Evolutionary conservation across 371 early-diverging fungal species (phyloP).

Genomic region (Nematocida sp.): DNA sequence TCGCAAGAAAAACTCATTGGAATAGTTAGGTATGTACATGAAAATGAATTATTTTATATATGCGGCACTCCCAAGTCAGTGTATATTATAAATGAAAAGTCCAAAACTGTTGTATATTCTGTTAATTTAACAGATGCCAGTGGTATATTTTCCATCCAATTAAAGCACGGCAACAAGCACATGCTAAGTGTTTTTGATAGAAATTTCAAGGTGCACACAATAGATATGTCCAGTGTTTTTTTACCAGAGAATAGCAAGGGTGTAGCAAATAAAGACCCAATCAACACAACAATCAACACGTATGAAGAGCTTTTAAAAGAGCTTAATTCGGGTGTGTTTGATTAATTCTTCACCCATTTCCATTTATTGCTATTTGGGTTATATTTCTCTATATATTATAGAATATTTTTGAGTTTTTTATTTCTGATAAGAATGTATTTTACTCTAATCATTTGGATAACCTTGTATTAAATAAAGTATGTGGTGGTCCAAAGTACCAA

Average conservation of each 20-base stretch:
- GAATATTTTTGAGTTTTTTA: too few relatives aligned
- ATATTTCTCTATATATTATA: too few relatives aligned
- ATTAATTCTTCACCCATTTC: background rate
- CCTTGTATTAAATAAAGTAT: too few relatives aligned
- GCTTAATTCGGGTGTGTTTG: constrained; percentile 9
- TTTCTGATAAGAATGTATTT: too few relatives aligned
- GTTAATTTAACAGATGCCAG: background rate
- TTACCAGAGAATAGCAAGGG: background rate
- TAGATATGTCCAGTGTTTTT: background rate
- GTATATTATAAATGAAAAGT: constrained; percentile 12
- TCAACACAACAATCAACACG: background rate
- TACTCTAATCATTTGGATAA: too few relatives aligned
- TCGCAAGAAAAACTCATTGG: constrained; percentile 11
- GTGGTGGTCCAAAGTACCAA: too few relatives aligned
- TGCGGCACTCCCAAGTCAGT: constrained; percentile 33
- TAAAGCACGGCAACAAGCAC: background rate
- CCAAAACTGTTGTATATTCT: constrained; percentile 1
- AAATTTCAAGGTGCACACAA: constrained; percentile 1
- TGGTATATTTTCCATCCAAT: background rate
- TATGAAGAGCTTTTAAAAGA: constrained; percentile 21
- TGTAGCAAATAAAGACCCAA: background rate
- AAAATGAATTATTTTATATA: constrained; percentile 1
- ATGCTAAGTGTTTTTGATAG: background rate
- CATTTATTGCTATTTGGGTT: too few relatives aligned
- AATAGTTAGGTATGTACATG: background rate